phyloP scores from a whole-genome alignment of 2,329 filamentous ascomycete species.

The Fusarium anguioides region DNA sequence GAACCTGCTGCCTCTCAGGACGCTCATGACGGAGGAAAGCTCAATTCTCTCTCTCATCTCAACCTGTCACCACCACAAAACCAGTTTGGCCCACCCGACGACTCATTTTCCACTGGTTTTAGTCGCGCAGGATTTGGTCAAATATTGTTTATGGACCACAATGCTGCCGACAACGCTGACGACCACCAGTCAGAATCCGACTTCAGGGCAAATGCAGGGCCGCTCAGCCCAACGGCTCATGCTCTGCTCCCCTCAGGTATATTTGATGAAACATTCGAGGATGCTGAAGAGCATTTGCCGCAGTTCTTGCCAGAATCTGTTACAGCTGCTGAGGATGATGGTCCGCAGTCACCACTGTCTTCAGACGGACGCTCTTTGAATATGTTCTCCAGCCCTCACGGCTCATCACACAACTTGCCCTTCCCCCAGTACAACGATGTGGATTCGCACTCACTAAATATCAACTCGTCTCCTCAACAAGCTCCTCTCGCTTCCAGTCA shows the following conservation, averaged over 20 bases:
- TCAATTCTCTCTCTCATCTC: conserved; percentile 59
- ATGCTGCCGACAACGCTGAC: conserved; percentile 53
- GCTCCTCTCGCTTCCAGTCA: conserved; percentile 48
- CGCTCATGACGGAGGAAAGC: conserved; percentile 61
- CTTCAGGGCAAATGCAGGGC: conserved; percentile 71
- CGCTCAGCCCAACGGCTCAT: conserved; percentile 81
- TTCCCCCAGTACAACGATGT: conserved; percentile 63
- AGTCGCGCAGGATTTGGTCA: conserved; percentile 63
- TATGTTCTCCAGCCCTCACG: conserved; percentile 70
- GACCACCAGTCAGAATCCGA: conserved; percentile 69
- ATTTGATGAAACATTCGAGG: conserved; percentile 68
- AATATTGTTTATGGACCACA: conserved; percentile 62
- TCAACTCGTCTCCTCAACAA: conserved; percentile 55
- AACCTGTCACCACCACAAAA: conserved; percentile 54
- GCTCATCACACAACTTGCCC: conserved; percentile 68
- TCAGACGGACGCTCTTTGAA: conserved; percentile 65
- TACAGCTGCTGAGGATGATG: conserved; percentile 53
- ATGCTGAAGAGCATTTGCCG: conserved; percentile 62
- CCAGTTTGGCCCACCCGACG: conserved; percentile 53
- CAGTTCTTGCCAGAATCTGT: conserved; percentile 48
- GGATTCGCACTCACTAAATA: conserved; percentile 57
- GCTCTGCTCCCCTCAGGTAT: conserved; percentile 77
- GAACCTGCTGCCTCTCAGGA: conserved; percentile 57
- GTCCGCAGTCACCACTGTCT: conserved; percentile 70
- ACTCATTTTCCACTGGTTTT: conserved; percentile 65